These are phyloP conservation scores for Fusarium abutilonis DNA, from an alignment of 2,329 filamentous ascomycete species.

Conservation along the genomic window DNA sequence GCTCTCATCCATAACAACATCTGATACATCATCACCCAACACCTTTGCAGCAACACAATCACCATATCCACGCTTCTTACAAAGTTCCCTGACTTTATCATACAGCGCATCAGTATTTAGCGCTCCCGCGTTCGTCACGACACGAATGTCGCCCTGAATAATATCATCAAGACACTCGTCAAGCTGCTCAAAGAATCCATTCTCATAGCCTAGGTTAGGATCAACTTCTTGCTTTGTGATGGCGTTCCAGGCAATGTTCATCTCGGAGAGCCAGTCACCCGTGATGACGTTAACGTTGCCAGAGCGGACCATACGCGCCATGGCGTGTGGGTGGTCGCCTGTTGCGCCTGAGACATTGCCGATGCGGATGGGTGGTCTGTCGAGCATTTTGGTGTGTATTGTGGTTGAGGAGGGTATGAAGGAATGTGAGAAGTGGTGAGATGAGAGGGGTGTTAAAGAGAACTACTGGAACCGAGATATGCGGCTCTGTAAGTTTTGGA, in stretches of 20 bases:
- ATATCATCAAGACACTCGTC: conserved; percentile 52
- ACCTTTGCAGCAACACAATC: conserved; percentile 52
- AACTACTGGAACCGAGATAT: background rate
- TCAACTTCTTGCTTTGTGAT: conserved; percentile 50
- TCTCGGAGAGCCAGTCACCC: conserved; percentile 55
- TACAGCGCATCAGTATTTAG: conserved; percentile 51
- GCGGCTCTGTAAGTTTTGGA: background rate
- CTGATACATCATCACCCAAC: conserved; percentile 53
- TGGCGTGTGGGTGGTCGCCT: conserved; percentile 49
- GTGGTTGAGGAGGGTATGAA: background rate
- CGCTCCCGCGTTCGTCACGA: conserved; percentile 55
- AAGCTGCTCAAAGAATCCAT: conserved; percentile 57
- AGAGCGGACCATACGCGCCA: conserved; percentile 47
- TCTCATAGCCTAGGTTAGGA: conserved; percentile 49
- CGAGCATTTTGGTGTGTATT: conserved; percentile 37
- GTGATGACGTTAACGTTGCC: conserved; percentile 52
- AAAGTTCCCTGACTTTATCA: conserved; percentile 45
- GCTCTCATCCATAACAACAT: conserved; percentile 35
- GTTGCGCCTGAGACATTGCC: conserved; percentile 51
- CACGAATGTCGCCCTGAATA: conserved; percentile 48
- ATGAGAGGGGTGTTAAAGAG: background rate
- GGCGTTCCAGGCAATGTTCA: conserved; percentile 61
- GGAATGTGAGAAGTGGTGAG: background rate
- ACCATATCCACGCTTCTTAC: conserved; percentile 44
- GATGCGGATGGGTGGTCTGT: conserved; percentile 46